Percentiles rank a stretch among this genome's conserved stretches.
These are phyloP conservation scores for Prunella vulgaris DNA, from an alignment of 257 asterid genomes.

Conservation along the genomic window DNA sequence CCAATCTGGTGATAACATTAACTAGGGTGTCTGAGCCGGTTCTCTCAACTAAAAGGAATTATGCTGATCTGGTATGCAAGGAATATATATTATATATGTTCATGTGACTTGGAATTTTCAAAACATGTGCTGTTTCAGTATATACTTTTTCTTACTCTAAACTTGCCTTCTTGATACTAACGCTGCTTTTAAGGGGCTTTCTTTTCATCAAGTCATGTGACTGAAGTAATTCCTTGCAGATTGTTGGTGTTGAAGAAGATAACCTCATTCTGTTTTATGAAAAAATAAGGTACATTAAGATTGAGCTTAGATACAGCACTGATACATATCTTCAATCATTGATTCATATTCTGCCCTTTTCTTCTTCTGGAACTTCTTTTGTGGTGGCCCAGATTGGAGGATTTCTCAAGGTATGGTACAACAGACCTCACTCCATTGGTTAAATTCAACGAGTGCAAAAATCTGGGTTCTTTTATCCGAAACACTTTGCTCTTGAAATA, in stretches of 20 bases:
- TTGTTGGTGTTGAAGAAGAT: slow-evolving; percentile 73
- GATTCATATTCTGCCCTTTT: slow-evolving; percentile 3
- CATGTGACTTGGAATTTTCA: background rate
- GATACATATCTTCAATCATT: slow-evolving; percentile 10
- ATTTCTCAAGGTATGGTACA: slow-evolving; percentile 68
- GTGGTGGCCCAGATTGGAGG: slow-evolving; percentile 70
- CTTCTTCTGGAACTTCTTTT: slow-evolving; percentile 20
- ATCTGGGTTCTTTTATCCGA: slow-evolving; percentile 3
- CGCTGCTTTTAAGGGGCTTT: background rate
- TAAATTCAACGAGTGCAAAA: slow-evolving; percentile 8
- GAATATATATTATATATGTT: slow-evolving; percentile 11
- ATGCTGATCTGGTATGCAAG: slow-evolving; percentile 79
- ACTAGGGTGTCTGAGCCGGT: slow-evolving; percentile 68
- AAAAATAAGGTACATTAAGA: slow-evolving; percentile 64
- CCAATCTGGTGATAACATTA: slow-evolving; percentile 64
- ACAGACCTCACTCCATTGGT: slow-evolving; percentile 14
- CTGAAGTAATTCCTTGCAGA: slow-evolving; percentile 38
- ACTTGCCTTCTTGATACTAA: background rate
- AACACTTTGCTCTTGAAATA: slow-evolving; percentile 14
- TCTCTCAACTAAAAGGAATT: slow-evolving; percentile 57
- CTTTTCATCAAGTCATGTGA: background rate
- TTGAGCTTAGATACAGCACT: slow-evolving; percentile 12
- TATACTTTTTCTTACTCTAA: background rate
- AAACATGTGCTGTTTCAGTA: background rate
- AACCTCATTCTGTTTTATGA: slow-evolving; percentile 68